These are phyloP conservation scores for Tubosaeta sp. DNA, from an alignment of 768 basidiomycete species.

Conservation along the genomic window DNA sequence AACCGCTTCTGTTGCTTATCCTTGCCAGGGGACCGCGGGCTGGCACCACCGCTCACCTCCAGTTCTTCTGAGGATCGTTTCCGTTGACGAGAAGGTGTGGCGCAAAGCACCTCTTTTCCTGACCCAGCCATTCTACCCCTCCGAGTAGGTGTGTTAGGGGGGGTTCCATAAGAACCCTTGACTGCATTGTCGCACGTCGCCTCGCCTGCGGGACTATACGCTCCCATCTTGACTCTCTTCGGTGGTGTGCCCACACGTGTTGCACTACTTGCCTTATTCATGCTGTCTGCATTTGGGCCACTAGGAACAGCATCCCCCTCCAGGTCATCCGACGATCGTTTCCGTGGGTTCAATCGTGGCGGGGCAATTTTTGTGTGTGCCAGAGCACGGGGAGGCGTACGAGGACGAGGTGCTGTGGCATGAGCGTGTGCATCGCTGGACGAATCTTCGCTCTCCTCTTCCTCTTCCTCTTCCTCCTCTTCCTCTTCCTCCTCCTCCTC, in stretches of 20 bases:
- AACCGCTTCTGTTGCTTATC: constrained; percentile 27
- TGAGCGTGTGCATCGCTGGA: constrained; percentile 4
- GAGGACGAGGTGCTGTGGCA: constrained; percentile 3
- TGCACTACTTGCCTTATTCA: neutral
- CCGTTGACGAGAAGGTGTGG: constrained; percentile 27
- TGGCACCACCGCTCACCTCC: constrained; percentile 19
- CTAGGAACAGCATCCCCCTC: constrained; percentile 23
- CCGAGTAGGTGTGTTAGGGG: constrained; percentile 1
- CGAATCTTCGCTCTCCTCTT: constrained; percentile 28
- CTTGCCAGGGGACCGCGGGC: constrained; percentile 9
- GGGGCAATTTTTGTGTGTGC: constrained; percentile 11
- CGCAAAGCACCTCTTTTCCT: constrained; percentile 2
- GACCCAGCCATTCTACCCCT: neutral
- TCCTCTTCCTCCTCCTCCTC: constrained; percentile 29
- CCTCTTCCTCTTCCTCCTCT: constrained; percentile 16
- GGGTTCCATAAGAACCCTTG: neutral
- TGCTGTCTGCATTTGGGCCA: neutral
- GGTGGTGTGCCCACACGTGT: constrained; percentile 35
- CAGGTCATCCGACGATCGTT: constrained; percentile 37
- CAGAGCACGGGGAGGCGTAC: neutral
- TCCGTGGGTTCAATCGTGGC: constrained; percentile 24
- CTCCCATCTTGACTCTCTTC: constrained; percentile 34
- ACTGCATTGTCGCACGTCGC: neutral
- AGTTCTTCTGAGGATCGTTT: constrained; percentile 53
- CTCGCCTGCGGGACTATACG: constrained; percentile 3